These are phyloP conservation scores for Paspalum notatum DNA, from an alignment of 176 grass and related monocot species.

Conservation along the genomic window DNA sequence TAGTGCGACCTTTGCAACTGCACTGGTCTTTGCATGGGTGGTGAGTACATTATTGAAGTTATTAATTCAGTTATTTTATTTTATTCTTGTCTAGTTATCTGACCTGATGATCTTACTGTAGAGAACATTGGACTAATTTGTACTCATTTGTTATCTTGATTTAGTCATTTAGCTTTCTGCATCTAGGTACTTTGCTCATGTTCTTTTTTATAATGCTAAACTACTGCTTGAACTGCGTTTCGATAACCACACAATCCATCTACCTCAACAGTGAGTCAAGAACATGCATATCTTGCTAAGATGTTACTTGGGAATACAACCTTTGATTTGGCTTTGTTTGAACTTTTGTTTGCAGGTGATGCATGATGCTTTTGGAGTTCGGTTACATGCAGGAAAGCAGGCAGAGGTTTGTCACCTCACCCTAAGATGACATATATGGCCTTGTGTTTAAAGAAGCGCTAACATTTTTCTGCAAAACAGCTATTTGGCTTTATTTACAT, in stretches of 20 bases:
- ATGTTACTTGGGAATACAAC: not conserved
- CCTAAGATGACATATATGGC: slow-evolving; percentile 8
- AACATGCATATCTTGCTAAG: not conserved
- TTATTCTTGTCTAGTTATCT: slow-evolving; percentile 13
- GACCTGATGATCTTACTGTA: slow-evolving; percentile 14
- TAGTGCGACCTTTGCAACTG: slow-evolving; percentile 71
- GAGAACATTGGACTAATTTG: not conserved
- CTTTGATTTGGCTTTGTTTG: slow-evolving; percentile 33
- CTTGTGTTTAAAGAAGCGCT: slow-evolving; percentile 25
- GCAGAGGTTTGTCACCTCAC: slow-evolving; percentile 68
- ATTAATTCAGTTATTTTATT: not conserved
- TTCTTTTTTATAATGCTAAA: slow-evolving; percentile 22
- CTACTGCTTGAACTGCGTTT: slow-evolving; percentile 4
- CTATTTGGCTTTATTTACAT: not conserved
- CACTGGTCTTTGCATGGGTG: slow-evolving; percentile 76
- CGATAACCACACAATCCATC: not conserved
- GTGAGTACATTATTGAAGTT: slow-evolving; percentile 49
- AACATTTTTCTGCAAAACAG: slow-evolving; percentile 9
- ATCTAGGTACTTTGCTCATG: slow-evolving; percentile 9
- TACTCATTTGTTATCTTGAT: slow-evolving; percentile 21
- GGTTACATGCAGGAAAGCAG: slow-evolving; percentile 94
- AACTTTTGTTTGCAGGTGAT: slow-evolving; percentile 70
- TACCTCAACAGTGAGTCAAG: slow-evolving; percentile 1
- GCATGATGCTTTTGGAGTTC: slow-evolving; percentile 92
- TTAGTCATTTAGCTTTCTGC: not conserved